phyloP scores from a whole-genome alignment of 2,329 filamentous ascomycete genomes.

The Westerdykella sp. region DNA sequence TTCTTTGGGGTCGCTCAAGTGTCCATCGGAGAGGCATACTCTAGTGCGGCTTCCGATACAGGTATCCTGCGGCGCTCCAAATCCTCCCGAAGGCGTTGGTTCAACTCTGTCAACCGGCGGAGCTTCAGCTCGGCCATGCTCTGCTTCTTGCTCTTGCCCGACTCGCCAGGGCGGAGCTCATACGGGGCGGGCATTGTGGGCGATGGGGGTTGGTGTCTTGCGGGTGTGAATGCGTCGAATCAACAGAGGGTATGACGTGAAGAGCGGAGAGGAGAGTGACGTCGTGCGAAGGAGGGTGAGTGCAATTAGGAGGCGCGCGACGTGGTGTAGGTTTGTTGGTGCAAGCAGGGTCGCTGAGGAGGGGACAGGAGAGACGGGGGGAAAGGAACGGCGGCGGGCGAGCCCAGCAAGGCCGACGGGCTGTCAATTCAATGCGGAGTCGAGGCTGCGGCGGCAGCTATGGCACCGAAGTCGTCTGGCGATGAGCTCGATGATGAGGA shows the following conservation, averaged over 20 bases:
- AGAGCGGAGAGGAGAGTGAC: slow-evolving; percentile 14
- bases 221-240: neutral
- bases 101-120: slow-evolving; percentile 90
- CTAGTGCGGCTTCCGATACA: slow-evolving; percentile 77
- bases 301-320: slow-evolving; percentile 25
- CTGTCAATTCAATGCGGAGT: slow-evolving; percentile 22
- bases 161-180: slow-evolving; percentile 59
- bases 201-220: slow-evolving; percentile 8
- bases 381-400: slow-evolving; percentile 32
- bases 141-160: slow-evolving; percentile 88
- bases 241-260: slow-evolving; percentile 5
- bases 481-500: slow-evolving; percentile 16
- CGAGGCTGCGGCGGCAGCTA: slow-evolving; percentile 17
- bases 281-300: slow-evolving; percentile 16
- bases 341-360: slow-evolving; percentile 14
- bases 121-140: slow-evolving; percentile 99
- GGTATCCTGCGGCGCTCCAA: slow-evolving; percentile 92
- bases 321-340: slow-evolving; percentile 20
- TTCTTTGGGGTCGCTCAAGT: neutral
- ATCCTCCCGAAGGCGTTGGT: slow-evolving; percentile 91
- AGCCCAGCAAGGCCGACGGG: slow-evolving; percentile 20
- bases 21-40: slow-evolving; percentile 34
- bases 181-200: slow-evolving; percentile 54
- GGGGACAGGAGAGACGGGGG: slow-evolving; percentile 13
- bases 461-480: slow-evolving; percentile 17